A percentile compares a stretch with the other conserved stretches of the same genome.
These are phyloP conservation scores for Yamadazyma triangularis DNA, from an alignment of 1,139 yeast species.

Conservation along the genomic window DNA sequence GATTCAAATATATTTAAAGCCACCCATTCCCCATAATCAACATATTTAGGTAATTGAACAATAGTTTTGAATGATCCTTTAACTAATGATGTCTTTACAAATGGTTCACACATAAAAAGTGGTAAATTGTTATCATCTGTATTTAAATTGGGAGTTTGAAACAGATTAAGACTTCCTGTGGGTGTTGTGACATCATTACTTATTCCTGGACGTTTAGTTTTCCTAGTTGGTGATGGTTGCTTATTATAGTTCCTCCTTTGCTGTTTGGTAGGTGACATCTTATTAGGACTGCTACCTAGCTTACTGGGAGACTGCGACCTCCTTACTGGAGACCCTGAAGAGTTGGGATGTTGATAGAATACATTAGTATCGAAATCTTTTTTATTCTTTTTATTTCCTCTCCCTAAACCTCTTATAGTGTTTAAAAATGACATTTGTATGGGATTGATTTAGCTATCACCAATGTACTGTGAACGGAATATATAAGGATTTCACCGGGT, in stretches of 20 bases:
- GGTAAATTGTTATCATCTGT: conserved; percentile 30
- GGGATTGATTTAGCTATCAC: too few relatives aligned
- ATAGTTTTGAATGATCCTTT: conserved; percentile 97
- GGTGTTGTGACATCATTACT: conserved; percentile 8
- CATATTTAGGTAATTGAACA: conserved; percentile 91
- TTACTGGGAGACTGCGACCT: conserved; percentile 33
- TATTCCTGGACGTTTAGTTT: conserved; percentile 18
- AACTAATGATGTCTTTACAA: conserved; percentile 88
- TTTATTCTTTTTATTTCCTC: conserved; percentile 54
- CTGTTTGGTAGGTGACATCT: conserved; percentile 17
- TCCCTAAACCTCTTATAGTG: conserved; percentile 57
- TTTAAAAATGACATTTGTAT: conserved; percentile 48
- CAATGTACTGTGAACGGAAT: too few relatives aligned
- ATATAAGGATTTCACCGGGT: too few relatives aligned
- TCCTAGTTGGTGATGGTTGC: conserved; percentile 32
- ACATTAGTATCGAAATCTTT: conserved; percentile 37
- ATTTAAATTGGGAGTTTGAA: conserved; percentile 5
- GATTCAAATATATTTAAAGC: conserved; percentile 90
- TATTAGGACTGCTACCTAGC: conserved; percentile 28
- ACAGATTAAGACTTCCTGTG: conserved; percentile 6
- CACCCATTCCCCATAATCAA: conserved; percentile 92
- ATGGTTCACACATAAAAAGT: conserved; percentile 84
- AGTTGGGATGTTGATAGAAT: conserved; percentile 29
- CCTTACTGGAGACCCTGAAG: conserved; percentile 31
- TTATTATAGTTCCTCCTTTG: conserved; percentile 21